Base-by-base conservation (phyloP, 805 yeast genomes). In the Cyberlindnera petersonii region DNA sequence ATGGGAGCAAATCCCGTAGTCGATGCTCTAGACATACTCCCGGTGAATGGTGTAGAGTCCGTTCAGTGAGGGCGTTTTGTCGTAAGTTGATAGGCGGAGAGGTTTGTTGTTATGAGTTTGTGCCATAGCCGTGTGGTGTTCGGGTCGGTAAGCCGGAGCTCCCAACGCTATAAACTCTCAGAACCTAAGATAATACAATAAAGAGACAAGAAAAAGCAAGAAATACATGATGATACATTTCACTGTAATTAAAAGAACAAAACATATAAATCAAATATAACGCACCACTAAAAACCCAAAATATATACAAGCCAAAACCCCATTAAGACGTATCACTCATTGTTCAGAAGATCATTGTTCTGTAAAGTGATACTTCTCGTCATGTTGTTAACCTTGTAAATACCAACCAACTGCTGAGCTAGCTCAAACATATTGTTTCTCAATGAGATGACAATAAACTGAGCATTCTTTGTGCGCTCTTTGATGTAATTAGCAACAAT, bases 401-500 rank as follows among this genome's bases (percentile, higher is more conserved):
- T 87, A 9, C 99, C 99, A 24, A 93, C 96, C 49, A 93, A 69
- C 55, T 88, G 93, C 52, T 87, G 84, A 3, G 98, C 94, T 45
- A 93, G 71, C 64, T 93, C 99, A 62, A 94, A 93, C 99, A 93
- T 93, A 60, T 94, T 93, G 61, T 93, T 91, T 63, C 98, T 75
- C 53, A 93, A 71, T 0, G 98, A 91, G 31, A 93, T 93, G 24
- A 93, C 98, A 56, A 93, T 78, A 53, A 93, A 93, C 60, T 93
- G 99, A 1, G 97, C 98, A 61, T 91, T 87, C 63, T 85, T 86
- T 3, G 98, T 94, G 36, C 97, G 72, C 54, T 89, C 96, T 56
- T 88, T 89, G 59, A 93, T 93, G 59, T 93, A 94, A 55, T 89
- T 91, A 4, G 98, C 99, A 35, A 93, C 96, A 64, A 93, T 93